phyloP scores from a whole-genome alignment of 768 basidiomycete species.

The Boletus edulis region DNA sequence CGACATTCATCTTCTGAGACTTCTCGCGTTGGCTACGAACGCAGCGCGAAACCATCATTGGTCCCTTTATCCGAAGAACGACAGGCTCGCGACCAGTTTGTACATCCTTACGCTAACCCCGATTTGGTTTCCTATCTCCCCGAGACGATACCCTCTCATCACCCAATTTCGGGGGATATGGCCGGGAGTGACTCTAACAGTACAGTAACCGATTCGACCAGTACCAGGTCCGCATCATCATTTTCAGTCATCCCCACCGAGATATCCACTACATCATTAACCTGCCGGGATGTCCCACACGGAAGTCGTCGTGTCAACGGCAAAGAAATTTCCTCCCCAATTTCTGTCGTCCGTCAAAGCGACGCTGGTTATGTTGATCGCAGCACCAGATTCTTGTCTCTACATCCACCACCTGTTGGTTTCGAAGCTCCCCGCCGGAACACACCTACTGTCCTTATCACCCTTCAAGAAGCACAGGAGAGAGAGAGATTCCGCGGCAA shows the following conservation, averaged over 20 bases:
- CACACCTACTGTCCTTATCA: conserved; percentile 65
- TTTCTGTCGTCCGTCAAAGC: conserved; percentile 37
- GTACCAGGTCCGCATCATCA: conserved; percentile 33
- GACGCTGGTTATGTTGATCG: conserved; percentile 29
- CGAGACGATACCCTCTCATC: conserved; percentile 26
- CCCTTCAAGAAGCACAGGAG: conserved; percentile 76
- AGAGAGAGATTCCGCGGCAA: conserved; percentile 55
- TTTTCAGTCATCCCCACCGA: conserved; percentile 36
- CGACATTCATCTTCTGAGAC: conserved; percentile 13
- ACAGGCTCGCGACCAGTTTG: conserved; percentile 31
- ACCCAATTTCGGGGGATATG: conserved; percentile 33
- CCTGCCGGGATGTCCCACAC: conserved; percentile 16
- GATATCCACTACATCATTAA: conserved; percentile 27
- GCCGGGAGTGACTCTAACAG: conserved; percentile 49
- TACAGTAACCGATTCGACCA: conserved; percentile 49
- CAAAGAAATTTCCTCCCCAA: conserved; percentile 57
- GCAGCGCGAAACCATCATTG: conserved; percentile 15
- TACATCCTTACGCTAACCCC: conserved; percentile 83
- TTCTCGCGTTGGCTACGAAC: conserved; percentile 7
- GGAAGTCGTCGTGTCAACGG: conserved; percentile 35
- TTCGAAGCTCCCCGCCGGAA: conserved; percentile 47
- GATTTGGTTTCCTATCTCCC: conserved; percentile 49
- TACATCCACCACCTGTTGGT: conserved; percentile 33
- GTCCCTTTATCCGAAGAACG: conserved; percentile 36
- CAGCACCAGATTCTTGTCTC: conserved; percentile 28